These are phyloP conservation scores for Durusdinium trenchii DNA, from an alignment of 73 alveolate species.

Conservation along the genomic window DNA sequence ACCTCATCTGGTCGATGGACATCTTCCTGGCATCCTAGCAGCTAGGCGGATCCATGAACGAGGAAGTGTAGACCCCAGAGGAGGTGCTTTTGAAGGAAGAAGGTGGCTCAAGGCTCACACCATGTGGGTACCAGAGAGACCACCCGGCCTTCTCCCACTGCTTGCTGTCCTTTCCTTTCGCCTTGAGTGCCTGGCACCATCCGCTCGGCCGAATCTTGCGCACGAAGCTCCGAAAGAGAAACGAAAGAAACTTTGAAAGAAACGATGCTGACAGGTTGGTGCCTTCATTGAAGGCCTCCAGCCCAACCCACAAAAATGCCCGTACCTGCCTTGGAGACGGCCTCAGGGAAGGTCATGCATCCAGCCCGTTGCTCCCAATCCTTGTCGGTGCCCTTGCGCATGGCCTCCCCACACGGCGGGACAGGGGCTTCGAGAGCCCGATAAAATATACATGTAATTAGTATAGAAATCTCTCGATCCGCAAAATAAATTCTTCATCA, in stretches of 20 bases:
- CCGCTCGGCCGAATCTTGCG: too few relatives aligned
- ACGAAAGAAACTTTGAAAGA: too few relatives aligned
- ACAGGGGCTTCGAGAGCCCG: background rate
- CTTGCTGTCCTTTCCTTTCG: conserved; percentile 87
- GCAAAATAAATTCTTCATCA: background rate
- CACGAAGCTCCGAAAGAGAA: too few relatives aligned
- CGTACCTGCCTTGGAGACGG: conserved; percentile 78
- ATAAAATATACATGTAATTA: too few relatives aligned
- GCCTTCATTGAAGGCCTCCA: too few relatives aligned
- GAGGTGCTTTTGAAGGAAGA: background rate
- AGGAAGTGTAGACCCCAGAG: background rate
- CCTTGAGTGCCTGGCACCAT: conserved; percentile 75
- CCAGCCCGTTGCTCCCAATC: conserved; percentile 88
- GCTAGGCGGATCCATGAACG: background rate
- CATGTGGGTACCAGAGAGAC: background rate
- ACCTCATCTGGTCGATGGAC: conserved; percentile 96
- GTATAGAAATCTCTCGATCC: too few relatives aligned
- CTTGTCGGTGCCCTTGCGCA: conserved; percentile 78
- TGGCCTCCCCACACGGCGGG: conserved; percentile 13
- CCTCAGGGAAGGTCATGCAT: conserved; percentile 80
- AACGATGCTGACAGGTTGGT: too few relatives aligned
- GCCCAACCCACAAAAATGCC: too few relatives aligned
- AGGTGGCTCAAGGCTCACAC: background rate
- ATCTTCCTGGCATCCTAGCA: conserved; percentile 86
- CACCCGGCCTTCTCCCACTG: conserved; percentile 72